Evolutionary conservation across 169 alveolate genomes (phyloP), one percentile per base, ranked within the genome.

Genomic region (Condylostoma magnum): DNA sequence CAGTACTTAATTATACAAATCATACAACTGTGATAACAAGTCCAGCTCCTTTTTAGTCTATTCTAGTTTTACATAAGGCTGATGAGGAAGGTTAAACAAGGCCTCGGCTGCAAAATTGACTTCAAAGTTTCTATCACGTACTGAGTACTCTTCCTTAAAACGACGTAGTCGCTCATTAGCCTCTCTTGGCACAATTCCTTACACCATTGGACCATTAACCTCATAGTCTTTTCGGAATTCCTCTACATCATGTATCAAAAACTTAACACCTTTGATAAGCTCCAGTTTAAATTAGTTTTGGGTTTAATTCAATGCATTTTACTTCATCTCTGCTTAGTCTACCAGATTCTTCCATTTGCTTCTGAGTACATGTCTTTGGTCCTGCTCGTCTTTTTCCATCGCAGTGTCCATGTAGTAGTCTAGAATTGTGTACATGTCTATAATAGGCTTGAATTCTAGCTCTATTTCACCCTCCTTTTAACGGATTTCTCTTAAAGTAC

Each of bases 61-160:
- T 76, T 94, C 97, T 52, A 97, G 90, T 38, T 95, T 97, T n/a
- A 97, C 96, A 76, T 96, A 96, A 28, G 83, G 68, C 79, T 95
- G 95, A 77, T 96, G 96, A 5, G 96, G 94, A 15, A 97, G 90
- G 36, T 98, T 98, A 80, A 97, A 97, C 28, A 97, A 86, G 55
- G 94, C 94, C 83, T 97, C 93, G 65, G 99, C 98, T 65, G 95
- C 89, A 76, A 79, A 78, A 88, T 96, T 90, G 65, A 95, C 84
- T 74, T 95, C 96, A 89, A 81, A 91, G 68, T 88, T 90, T 81
- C 95, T 80, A 34, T 86, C 75, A 75, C 93, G 82, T 37, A 92
- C 95, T 54, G 84, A 77, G 79, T 80, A 92, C 67, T 93, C 96
- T 51, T 91, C 95, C 52, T 88, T 81, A 79, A 89, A 93, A 66